Conservation (phyloP, 495 filamentous ascomycete species). For the Thermothielavioides terrestris region DNA sequence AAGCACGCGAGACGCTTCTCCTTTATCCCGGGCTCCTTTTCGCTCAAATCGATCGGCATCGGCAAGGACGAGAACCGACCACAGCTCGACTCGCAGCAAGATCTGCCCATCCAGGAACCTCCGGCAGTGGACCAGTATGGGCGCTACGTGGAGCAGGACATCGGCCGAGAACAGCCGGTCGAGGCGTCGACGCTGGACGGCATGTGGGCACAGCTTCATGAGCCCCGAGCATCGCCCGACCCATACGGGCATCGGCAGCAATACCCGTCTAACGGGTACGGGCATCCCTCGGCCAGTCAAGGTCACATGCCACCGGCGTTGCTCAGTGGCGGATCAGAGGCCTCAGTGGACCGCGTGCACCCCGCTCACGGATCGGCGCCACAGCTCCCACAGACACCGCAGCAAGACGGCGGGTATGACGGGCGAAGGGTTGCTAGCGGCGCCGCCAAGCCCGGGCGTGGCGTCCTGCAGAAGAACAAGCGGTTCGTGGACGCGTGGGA, state of each 20-base stretch:
- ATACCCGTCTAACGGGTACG: constrained; percentile 17
- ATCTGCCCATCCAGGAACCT: constrained; percentile 42
- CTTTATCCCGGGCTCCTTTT: constrained; percentile 69
- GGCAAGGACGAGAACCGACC: constrained; percentile 38
- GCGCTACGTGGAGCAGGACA: constrained; percentile 29
- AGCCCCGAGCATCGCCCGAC: constrained; percentile 17
- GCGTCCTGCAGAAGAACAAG: constrained; percentile 71
- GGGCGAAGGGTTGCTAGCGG: constrained; percentile 18
- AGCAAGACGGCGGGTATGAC: constrained; percentile 17
- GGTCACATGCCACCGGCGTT: background rate
- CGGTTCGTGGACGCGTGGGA: constrained; percentile 91
- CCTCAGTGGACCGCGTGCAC: constrained; percentile 2
- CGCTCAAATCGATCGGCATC: constrained; percentile 49
- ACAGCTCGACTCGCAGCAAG: constrained; percentile 34
- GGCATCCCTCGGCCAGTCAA: background rate
- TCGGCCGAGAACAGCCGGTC: constrained; percentile 20
- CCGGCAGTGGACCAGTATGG: constrained; percentile 32
- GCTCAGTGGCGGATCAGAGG: constrained; percentile 3
- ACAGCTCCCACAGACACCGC: constrained; percentile 24
- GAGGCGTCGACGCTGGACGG: constrained; percentile 31
- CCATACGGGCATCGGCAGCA: constrained; percentile 19
- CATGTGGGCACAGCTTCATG: constrained; percentile 34
- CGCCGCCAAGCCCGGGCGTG: constrained; percentile 26
- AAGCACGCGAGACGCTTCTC: constrained; percentile 61
- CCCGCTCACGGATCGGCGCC: constrained; percentile 23